A percentile compares a stretch with the other conserved stretches of the same genome.
These are phyloP conservation scores for Paralagenidium karlingii DNA, from an alignment of 352 stramenopile species.

Conservation along the genomic window DNA sequence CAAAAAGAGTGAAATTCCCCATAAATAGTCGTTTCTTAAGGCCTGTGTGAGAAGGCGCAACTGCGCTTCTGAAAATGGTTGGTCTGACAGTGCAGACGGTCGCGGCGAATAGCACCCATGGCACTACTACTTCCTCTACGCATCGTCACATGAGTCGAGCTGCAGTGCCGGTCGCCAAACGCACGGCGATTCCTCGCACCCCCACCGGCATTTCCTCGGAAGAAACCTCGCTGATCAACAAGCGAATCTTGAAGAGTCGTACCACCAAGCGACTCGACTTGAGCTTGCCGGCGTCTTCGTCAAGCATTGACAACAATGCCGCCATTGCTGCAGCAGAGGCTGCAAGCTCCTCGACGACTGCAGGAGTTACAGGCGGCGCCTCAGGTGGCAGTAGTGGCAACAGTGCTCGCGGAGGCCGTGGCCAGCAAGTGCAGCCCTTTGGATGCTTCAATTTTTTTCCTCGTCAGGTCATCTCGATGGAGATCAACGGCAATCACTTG, in stretches of 20 bases:
- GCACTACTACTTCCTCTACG: no score
- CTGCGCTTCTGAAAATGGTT: no score
- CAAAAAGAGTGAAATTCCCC: no score
- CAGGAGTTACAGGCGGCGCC: not conserved
- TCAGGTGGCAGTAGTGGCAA: not conserved
- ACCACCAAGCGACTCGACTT: conserved; percentile 23
- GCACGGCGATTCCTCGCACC: no score
- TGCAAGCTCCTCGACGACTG: not conserved
- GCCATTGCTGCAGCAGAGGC: not conserved
- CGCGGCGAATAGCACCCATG: no score
- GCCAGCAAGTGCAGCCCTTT: no score
- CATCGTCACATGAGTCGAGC: no score
- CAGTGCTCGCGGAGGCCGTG: not conserved
- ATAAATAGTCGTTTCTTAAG: no score
- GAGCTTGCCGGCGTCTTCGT: conserved; percentile 14
- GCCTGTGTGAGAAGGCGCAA: no score
- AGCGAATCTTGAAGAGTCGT: conserved; percentile 12
- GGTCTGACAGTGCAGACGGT: no score
- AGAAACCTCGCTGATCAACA: conserved; percentile 14
- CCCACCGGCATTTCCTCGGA: no score
- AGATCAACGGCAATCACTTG: conserved; percentile 15
- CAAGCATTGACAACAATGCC: not conserved
- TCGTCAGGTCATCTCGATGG: not conserved
- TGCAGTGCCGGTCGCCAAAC: no score
- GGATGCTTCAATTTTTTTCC: not conserved